phyloP scores from a whole-genome alignment of 345 rosid genomes.

The Boechera divaricarpa region DNA sequence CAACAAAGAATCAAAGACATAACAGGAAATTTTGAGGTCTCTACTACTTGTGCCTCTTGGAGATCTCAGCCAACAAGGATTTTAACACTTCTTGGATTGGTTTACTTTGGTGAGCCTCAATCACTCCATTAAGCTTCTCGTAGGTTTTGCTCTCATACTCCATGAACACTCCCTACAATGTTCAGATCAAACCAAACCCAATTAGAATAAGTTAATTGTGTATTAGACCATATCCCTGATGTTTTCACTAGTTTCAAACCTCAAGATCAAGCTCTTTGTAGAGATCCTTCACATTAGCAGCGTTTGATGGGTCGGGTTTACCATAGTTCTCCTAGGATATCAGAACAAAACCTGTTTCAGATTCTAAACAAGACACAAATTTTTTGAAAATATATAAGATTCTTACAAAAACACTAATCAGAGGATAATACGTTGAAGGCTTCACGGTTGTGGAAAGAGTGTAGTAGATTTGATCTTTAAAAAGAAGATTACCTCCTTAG shows the following conservation, averaged over 20 bases:
- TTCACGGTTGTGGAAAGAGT: conserved; percentile 4
- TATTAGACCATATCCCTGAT: not conserved
- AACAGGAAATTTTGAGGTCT: not conserved
- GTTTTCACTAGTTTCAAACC: conserved; percentile 49
- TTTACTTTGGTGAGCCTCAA: conserved; percentile 74
- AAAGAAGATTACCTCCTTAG: conserved; percentile 55
- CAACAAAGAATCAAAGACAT: conserved; percentile 22
- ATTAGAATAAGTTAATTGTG: conserved; percentile 6
- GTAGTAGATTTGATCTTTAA: not conserved
- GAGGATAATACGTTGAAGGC: not conserved
- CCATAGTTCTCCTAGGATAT: conserved; percentile 75
- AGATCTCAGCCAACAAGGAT: conserved; percentile 84
- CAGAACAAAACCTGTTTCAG: conserved; percentile 26
- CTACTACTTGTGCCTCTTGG: conserved; percentile 76
- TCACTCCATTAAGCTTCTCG: conserved; percentile 59
- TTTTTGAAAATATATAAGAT: not conserved
- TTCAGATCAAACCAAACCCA: conserved; percentile 32
- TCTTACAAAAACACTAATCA: conserved; percentile 48
- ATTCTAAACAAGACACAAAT: conserved; percentile 7
- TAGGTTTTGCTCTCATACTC: conserved; percentile 84
- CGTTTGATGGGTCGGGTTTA: conserved; percentile 62
- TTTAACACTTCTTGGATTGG: conserved; percentile 82
- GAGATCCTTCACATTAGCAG: conserved; percentile 69
- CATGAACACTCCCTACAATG: conserved; percentile 57
- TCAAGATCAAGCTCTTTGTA: conserved; percentile 72